These are phyloP conservation scores for Cladosporium sp. DNA, from an alignment of 2,329 filamentous ascomycete genomes.

Conservation along the genomic window DNA sequence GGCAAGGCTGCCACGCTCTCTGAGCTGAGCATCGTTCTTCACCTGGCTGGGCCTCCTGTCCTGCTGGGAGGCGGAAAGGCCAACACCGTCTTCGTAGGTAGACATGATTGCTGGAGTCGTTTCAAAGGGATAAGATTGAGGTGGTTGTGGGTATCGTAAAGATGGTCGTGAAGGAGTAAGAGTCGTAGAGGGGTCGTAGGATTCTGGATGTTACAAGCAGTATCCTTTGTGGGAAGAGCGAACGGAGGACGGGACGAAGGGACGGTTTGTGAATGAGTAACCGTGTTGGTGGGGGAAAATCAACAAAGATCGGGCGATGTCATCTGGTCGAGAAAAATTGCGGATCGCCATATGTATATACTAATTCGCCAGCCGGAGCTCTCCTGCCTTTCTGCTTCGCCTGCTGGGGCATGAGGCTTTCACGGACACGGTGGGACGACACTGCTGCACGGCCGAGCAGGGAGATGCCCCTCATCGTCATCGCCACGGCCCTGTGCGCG, in stretches of 20 bases:
- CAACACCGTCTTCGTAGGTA: slow-evolving; percentile 52
- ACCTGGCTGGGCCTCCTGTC: slow-evolving; percentile 18
- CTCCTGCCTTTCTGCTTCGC: neutral
- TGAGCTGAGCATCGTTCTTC: slow-evolving; percentile 23
- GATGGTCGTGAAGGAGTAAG: slow-evolving; percentile 1
- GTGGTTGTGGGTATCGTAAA: slow-evolving; percentile 4
- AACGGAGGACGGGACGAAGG: neutral
- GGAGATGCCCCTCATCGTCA: slow-evolving; percentile 8
- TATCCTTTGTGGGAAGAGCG: neutral
- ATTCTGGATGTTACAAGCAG: neutral
- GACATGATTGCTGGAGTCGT: slow-evolving; percentile 47
- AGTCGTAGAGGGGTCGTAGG: slow-evolving; percentile 5
- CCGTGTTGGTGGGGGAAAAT: neutral
- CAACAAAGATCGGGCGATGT: slow-evolving; percentile 14
- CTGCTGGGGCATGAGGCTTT: slow-evolving; percentile 1
- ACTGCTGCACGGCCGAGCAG: neutral
- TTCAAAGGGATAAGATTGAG: slow-evolving; percentile 10
- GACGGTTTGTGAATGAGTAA: neutral
- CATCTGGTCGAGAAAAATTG: slow-evolving; percentile 6
- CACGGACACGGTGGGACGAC: slow-evolving; percentile 10
- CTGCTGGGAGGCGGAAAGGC: slow-evolving; percentile 34
- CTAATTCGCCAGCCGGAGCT: neutral
- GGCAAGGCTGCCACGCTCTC: slow-evolving; percentile 30
- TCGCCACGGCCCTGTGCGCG: slow-evolving; percentile 1
- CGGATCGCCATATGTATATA: slow-evolving; percentile 13